Base-by-base conservation (phyloP, 495 filamentous ascomycete genomes). In the Viridothelium virens region DNA sequence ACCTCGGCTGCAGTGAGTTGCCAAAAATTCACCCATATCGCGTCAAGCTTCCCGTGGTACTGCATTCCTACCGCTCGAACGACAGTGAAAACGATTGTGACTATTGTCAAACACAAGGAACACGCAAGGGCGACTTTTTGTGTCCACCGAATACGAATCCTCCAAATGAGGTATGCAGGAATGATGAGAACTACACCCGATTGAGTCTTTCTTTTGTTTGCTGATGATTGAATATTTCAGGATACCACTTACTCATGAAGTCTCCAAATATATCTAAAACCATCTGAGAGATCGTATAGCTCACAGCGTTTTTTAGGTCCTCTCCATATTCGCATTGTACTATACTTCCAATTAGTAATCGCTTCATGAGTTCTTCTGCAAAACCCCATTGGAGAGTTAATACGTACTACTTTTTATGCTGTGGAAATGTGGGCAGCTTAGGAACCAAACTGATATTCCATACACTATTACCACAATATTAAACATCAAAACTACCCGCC, bases 181-280 rank as follows among this genome's bases (percentile, higher is more conserved):
- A 41, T 33, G 4, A 63, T 41, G 11, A 41, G 37, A 63, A 63
- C 34, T n/a, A 41, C n/a, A 63, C 2, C 61, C 2, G 31, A 69
- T 39, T 66, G 68, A 71, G 38, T 50, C 14, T 25, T 25, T 44
- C 41, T 44, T 3, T 47, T 38, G 34, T 62, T 37, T 61, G 33
- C 31, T 62, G 7, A 37, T 62, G 12, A 12, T 41, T 62, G 38
- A 16, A 37, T 36, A 0, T 37, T 62, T 38, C 31, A 9, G 6
- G 41, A n/a, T 31, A 41, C 14, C 37, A 11, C 18, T 47, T 33
- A 41, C 61, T 63, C 16, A 41, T 39, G 37, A 41, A 6, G 38
- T 63, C 37, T 31, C 18, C 37, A 33, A 41, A 4, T 10, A 63
- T 63, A 33, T 63, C 37, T 31, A 63, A 25, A 63, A 41, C 33